phyloP scores from a whole-genome alignment of 2,329 filamentous ascomycete species.

The Botrytis aclada region DNA sequence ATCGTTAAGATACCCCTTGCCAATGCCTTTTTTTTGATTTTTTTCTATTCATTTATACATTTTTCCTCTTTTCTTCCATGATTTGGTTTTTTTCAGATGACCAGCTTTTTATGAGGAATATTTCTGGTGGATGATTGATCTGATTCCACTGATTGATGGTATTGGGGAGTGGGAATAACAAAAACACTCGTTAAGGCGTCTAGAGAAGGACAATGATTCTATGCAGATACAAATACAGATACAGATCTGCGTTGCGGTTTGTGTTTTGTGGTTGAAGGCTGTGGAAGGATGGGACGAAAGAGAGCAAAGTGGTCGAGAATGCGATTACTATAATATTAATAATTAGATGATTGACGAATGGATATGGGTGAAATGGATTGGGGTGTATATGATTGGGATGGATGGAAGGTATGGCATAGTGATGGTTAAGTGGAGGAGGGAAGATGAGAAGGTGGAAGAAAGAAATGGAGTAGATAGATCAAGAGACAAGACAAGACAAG shows the following conservation, averaged over 20 bases:
- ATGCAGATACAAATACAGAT: background rate
- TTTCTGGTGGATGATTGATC: conserved; percentile 2
- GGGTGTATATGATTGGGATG: conserved; percentile 11
- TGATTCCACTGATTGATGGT: conserved; percentile 5
- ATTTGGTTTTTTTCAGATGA: conserved; percentile 1
- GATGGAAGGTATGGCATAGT: background rate
- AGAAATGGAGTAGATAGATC: conserved; percentile 1
- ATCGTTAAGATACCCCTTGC: conserved; percentile 21
- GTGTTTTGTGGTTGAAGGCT: background rate
- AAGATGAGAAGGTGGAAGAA: background rate
- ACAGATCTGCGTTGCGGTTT: background rate
- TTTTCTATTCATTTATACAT: conserved; percentile 9
- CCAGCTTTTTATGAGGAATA: background rate
- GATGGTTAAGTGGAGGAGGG: background rate
- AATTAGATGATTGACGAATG: conserved; percentile 12
- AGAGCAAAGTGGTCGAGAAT: background rate
- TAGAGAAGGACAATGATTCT: conserved; percentile 1
- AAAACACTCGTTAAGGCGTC: conserved; percentile 14
- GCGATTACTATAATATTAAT: conserved; percentile 15
- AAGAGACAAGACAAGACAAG: background rate
- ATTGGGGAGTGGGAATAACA: background rate
- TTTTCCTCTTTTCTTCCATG: conserved; percentile 4
- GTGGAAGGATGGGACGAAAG: background rate
- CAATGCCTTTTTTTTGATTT: conserved; percentile 6
- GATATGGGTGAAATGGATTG: conserved; percentile 1